phyloP scores from a whole-genome alignment of 805 yeast species.

The Spathaspora hagerdaliae region DNA sequence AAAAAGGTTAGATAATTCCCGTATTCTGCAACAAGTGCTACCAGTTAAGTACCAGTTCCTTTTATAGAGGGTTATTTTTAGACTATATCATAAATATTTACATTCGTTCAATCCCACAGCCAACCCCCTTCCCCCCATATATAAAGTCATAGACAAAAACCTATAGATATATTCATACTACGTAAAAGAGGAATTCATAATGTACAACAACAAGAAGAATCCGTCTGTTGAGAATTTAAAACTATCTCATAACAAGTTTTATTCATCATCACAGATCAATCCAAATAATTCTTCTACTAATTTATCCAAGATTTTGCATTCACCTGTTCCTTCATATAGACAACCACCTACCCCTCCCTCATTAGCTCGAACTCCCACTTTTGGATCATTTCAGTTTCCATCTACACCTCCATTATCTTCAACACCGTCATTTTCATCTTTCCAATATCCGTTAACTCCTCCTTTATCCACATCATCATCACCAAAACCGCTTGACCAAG shows the following conservation, averaged over 20 bases:
- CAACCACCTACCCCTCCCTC: neutral
- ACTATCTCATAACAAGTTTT: neutral
- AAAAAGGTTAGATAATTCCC: too few species aligned
- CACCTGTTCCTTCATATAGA: neutral
- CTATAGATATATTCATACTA: too few species aligned
- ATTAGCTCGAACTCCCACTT: neutral
- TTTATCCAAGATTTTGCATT: slow-evolving; percentile 16
- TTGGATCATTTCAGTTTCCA: slow-evolving; percentile 4
- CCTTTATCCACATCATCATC: slow-evolving; percentile 6
- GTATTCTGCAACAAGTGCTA: too few species aligned
- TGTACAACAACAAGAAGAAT: neutral
- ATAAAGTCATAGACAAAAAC: too few species aligned
- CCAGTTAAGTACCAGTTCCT: too few species aligned
- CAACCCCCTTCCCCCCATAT: too few species aligned
- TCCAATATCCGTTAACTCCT: slow-evolving; percentile 1
- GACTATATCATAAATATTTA: too few species aligned
- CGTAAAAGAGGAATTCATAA: neutral
- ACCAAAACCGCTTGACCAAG: slow-evolving; percentile 3
- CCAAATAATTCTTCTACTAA: slow-evolving; percentile 36
- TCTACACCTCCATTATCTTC: slow-evolving; percentile 7
- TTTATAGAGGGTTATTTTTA: too few species aligned
- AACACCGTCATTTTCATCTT: slow-evolving; percentile 2
- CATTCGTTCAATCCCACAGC: too few species aligned
- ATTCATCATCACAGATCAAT: slow-evolving; percentile 18
- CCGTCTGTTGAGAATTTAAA: neutral